These are phyloP conservation scores for Glycyrrhiza uralensis DNA, from an alignment of 306 rosid genomes.

Conservation along the genomic window DNA sequence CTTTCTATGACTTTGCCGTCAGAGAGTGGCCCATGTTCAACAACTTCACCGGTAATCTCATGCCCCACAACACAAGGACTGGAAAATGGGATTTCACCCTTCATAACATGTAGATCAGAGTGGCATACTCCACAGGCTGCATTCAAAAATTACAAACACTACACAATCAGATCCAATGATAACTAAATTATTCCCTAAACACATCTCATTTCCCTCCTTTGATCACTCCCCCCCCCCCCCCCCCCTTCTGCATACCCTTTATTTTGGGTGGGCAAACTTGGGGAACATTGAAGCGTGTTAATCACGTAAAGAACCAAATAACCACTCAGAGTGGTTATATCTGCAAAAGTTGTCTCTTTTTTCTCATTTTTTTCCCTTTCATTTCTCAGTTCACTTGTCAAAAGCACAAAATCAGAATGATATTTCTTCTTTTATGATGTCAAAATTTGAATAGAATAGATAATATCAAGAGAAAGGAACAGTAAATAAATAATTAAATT, in stretches of 20 bases:
- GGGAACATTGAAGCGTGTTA: neutral
- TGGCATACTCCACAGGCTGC: conserved; percentile 98
- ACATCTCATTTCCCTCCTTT: neutral
- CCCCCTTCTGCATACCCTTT: no score
- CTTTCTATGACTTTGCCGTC: conserved; percentile 53
- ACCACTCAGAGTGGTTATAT: neutral
- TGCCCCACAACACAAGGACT: conserved; percentile 91
- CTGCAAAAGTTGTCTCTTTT: no score
- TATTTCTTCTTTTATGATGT: neutral
- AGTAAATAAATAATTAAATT: neutral
- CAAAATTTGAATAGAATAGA: neutral
- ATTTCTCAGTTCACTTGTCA: neutral
- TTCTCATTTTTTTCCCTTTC: neutral
- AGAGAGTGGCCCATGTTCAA: conserved; percentile 62
- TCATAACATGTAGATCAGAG: conserved; percentile 93
- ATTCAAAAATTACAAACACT: conserved; percentile 15
- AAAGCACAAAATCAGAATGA: neutral
- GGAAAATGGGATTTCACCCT: conserved; percentile 83
- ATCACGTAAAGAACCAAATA: neutral
- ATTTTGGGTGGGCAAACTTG: neutral
- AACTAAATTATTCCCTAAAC: neutral
- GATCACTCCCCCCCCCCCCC: no score
- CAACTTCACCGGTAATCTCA: conserved; percentile 91
- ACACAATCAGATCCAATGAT: conserved; percentile 21
- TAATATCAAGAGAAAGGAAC: neutral